Percentiles rank a stretch among this genome's conserved stretches.
These are phyloP conservation scores for Helichrysum umbraculigerum DNA, from an alignment of 129 eudicot genomes.

Conservation along the genomic window DNA sequence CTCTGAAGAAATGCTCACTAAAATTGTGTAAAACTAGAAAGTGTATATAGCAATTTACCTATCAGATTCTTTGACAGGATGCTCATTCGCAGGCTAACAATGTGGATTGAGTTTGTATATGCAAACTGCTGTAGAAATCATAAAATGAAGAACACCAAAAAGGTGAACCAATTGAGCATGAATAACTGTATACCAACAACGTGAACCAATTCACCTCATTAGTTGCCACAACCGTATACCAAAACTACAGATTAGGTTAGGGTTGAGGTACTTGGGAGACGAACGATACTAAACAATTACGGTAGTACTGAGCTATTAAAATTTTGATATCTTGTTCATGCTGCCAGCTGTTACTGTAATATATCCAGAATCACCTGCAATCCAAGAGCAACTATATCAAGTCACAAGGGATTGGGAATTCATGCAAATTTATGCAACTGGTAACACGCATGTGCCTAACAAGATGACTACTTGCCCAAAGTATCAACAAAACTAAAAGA, in stretches of 20 bases:
- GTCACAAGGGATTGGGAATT: neutral
- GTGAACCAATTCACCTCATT: neutral
- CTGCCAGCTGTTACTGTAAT: neutral
- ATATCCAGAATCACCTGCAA: neutral
- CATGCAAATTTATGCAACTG: neutral
- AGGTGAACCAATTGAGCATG: neutral
- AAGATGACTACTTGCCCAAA: slow-evolving; percentile 3
- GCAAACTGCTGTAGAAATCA: too few relatives aligned
- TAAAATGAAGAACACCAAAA: too few relatives aligned
- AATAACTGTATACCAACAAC: neutral
- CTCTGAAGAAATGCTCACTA: too few relatives aligned
- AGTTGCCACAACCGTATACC: too few relatives aligned
- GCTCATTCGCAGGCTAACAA: neutral
- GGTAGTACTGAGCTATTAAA: too few relatives aligned
- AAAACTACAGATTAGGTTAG: neutral
- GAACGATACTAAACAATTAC: too few relatives aligned
- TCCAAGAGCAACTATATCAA: neutral
- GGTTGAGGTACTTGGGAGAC: too few relatives aligned
- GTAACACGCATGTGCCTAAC: slow-evolving; percentile 1
- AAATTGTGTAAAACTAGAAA: neutral
- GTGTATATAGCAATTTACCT: slow-evolving; percentile 2
- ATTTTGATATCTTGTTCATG: neutral
- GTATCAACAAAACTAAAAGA: neutral
- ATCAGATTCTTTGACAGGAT: neutral
- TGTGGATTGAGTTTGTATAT: too few relatives aligned